A percentile compares a stretch with the other conserved stretches of the same genome.
Evolutionary conservation across 768 basidiomycete species (phyloP).

Genomic region (Coprinopsis marcescibilis): DNA sequence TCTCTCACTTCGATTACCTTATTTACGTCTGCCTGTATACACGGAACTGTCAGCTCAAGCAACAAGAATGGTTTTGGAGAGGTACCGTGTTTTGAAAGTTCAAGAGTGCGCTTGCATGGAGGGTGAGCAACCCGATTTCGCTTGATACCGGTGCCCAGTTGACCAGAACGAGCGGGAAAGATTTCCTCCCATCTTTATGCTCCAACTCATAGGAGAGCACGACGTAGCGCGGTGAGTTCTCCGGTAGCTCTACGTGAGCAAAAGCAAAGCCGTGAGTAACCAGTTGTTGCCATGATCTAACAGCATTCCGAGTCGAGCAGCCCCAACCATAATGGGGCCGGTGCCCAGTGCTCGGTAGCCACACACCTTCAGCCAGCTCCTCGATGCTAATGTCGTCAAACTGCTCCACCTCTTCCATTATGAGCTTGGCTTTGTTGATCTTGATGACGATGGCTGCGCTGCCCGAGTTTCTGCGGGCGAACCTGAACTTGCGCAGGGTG

Average conservation of each 20-base stretch:
- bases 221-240: constrained; percentile 82
- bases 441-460: constrained; percentile 82
- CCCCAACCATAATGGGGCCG: too few relatives aligned
- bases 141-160: constrained; percentile 83
- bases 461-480: constrained; percentile 64
- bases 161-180: constrained; percentile 78
- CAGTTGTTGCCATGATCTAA: not conserved
- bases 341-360: too few relatives aligned
- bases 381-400: constrained; percentile 72
- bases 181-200: constrained; percentile 77
- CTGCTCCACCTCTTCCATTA: constrained; percentile 81
- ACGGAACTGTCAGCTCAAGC: not conserved
- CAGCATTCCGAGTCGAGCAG: too few relatives aligned
- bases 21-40: constrained; percentile 60
- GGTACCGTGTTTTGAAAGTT: constrained; percentile 76
- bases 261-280: not conserved
- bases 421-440: constrained; percentile 77
- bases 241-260: constrained; percentile 67
- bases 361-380: constrained; percentile 80
- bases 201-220: constrained; percentile 77
- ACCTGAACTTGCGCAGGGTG: constrained; percentile 74
- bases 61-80: constrained; percentile 7
- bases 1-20: constrained; percentile 81
- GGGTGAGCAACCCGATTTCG: constrained; percentile 69
- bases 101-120: constrained; percentile 78